Evolutionary conservation across 495 filamentous ascomycete species (phyloP), one percentile per base, ranked within the genome.

Genomic region (Penicillium silybi): DNA sequence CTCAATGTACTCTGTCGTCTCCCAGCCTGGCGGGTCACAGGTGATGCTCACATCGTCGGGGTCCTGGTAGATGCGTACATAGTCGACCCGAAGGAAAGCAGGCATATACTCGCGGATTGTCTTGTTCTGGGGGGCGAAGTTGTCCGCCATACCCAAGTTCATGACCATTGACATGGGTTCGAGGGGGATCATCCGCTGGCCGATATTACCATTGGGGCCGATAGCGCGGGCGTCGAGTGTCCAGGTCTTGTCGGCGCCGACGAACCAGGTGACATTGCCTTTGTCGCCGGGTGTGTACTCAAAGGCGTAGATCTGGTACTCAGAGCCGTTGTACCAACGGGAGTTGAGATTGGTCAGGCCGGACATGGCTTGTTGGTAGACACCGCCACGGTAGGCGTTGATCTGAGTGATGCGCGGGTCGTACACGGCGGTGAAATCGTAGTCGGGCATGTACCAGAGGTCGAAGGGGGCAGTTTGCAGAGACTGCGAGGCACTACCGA

Each of bases 391-490:
- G 62, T 87, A 90, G 5, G 55, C 41, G 61, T 90, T 90, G 60
- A 90, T 76, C 16, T 71, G 47, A 0, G 85, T 86, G 50, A 88
- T 67, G 1, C 53, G 52, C 3, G 66, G 48, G 49, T 87, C 80
- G 52, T 87, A 87, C 1, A 90, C 68, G 39, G 84, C 83, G 15
- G 86, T 59, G 54, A 78, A 88, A 23, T 85, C 75, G 52, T 82
- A 82, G 59, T 91, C 76, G n/a, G 87, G 85, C 66, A 83, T 81
- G 48, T 88, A 89, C 78, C 82, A 88, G 45, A 87, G 74, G 60
- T 89, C 87, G 58, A 89, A 91, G 2, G 87, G 87, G 4, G 87
- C 88, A 46, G 83, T 69, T 62, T 92, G 88, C 50, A 79, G 74
- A 71, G 82, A 86, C 56, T 92, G 88, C 11, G 87, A 89, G 1